phyloP scores from a whole-genome alignment of 768 basidiomycete genomes.

The Lactarius vividus region DNA sequence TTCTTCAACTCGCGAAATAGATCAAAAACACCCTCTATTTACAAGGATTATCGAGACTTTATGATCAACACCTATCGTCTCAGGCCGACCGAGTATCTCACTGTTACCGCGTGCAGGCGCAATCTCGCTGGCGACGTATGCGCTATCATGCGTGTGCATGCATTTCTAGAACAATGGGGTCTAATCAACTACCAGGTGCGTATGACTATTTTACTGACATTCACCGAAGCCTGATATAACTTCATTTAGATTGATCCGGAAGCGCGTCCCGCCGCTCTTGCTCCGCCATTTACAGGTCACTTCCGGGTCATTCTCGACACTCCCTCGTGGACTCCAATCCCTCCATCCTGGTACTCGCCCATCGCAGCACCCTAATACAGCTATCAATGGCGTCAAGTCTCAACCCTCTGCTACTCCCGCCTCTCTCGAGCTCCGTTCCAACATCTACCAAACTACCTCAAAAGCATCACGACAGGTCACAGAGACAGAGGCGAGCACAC shows the following conservation, averaged over 20 bases:
- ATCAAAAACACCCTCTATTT: slow-evolving; percentile 93
- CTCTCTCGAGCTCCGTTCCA: slow-evolving; percentile 84
- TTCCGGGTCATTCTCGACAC: slow-evolving; percentile 98
- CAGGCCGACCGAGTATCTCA: slow-evolving; percentile 91
- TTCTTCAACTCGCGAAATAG: slow-evolving; percentile 97
- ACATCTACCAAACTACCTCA: slow-evolving; percentile 84
- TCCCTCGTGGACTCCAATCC: slow-evolving; percentile 91
- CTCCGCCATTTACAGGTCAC: slow-evolving; percentile 97
- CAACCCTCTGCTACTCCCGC: slow-evolving; percentile 49
- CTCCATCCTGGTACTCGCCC: slow-evolving; percentile 80
- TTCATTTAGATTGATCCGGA: slow-evolving; percentile 87
- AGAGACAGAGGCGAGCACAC: slow-evolving; percentile 61
- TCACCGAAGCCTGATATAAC: slow-evolving; percentile 10
- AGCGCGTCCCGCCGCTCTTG: slow-evolving; percentile 87
- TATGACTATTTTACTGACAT: slow-evolving; percentile 3
- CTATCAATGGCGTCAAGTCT: slow-evolving; percentile 48
- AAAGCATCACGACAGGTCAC: slow-evolving; percentile 75
- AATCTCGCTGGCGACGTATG: slow-evolving; percentile 98
- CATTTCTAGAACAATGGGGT: slow-evolving; percentile 98
- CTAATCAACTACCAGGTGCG: slow-evolving; percentile 96
- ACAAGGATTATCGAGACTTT: slow-evolving; percentile 99
- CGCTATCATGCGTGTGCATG: slow-evolving; percentile 98
- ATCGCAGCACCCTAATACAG: slow-evolving; percentile 39
- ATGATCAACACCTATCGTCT: slow-evolving; percentile 99
- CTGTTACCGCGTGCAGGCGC: slow-evolving; percentile 92